Evolutionary conservation across 2,329 filamentous ascomycete species (phyloP), one percentile per base, ranked within the genome.

Genomic region (Cryphonectria nitschkei): DNA sequence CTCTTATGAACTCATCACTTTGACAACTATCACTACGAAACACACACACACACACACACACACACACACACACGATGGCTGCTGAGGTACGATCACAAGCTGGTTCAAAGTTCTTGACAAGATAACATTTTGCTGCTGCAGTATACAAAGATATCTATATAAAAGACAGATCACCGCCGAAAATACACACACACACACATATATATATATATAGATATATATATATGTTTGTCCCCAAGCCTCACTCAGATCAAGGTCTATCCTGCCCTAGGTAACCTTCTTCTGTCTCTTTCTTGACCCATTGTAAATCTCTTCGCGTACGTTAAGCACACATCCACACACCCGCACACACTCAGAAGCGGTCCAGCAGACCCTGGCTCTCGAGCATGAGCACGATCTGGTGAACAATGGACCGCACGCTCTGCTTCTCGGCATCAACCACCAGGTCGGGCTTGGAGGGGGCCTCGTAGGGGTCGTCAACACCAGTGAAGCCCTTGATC

Each of bases 401-500:
- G 85, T 99, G 96, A 68, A 99, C 96, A 73, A 95, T 95, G 72
- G 93, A 96, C 78, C 96, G 89, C 64, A 98, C 95, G 75, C 90
- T 93, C 82, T 93, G 94, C 88, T 92, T 96, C 83, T 93, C 91
- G 69, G 92, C 81, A 81, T 98, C 92, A 54, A 98, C 95, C 6
- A 90, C 89, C 75, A 99, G 86, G 80, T 98, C 90, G 43, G 95
- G 89, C 83, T 95, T 94, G 75, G 83, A 78, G 13, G 96, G 96
- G 32, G 82, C 80, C 90, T 99, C 96, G 80, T 99, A 99, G 65
- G 96, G 95, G 84, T 98, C 95, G 80, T 98, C 95, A 70, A 99
- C 94, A 78, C 96, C 96, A 9, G 96, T 99, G 88, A 99, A 99
- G 74, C 95, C 95, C 89, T 95, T 96, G 83, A 99, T 97, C 85